These are phyloP conservation scores for Eimeria necatrix DNA, from an alignment of 169 alveolate species.

Conservation along the genomic window DNA sequence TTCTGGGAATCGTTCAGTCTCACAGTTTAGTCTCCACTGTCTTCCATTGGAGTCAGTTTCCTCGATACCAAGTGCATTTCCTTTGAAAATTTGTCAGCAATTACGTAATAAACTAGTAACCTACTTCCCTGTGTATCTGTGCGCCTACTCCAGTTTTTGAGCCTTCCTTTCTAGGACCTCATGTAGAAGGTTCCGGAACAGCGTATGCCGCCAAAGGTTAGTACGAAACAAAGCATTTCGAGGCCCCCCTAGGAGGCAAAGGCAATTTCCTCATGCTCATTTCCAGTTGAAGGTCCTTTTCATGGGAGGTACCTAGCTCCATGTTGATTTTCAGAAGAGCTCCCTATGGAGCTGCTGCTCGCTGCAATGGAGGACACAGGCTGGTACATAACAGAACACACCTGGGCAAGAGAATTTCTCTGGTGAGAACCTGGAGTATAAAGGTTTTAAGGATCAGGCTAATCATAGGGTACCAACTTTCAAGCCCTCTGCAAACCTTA, in stretches of 20 bases:
- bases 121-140: neutral
- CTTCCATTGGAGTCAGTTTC: neutral
- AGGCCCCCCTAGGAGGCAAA: too few relatives aligned
- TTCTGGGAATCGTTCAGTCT: neutral
- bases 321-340: neutral
- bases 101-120: too few relatives aligned
- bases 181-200: neutral
- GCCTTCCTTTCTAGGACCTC: neutral
- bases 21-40: neutral
- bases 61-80: too few relatives aligned
- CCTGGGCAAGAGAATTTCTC: neutral
- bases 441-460: too few relatives aligned
- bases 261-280: neutral
- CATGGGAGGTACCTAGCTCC: neutral
- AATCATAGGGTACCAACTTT: too few relatives aligned
- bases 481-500: too few relatives aligned
- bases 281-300: neutral
- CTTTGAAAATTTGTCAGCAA: too few relatives aligned
- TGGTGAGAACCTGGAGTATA: neutral
- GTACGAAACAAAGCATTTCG: neutral
- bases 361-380: constrained; percentile 68
- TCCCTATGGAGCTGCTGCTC: constrained; percentile 18
- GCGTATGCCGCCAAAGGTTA: neutral
- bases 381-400: constrained; percentile 18
- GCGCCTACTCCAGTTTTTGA: constrained; percentile 18